phyloP scores from a whole-genome alignment of 1,284 basidiomycete species.

The Marasmius sp. region DNA sequence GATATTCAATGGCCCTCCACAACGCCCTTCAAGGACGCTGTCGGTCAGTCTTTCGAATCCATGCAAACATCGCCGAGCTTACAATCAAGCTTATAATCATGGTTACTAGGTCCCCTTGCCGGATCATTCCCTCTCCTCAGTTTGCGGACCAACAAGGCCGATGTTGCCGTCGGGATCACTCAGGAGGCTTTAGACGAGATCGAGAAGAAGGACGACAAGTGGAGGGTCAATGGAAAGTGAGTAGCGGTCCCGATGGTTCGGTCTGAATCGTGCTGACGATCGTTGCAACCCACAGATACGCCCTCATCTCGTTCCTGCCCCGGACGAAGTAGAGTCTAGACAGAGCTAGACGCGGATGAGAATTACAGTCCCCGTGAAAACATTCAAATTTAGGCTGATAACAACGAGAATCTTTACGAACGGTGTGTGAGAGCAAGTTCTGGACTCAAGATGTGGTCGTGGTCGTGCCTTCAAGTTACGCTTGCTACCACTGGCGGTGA shows the following conservation, averaged over 20 bases:
- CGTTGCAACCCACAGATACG: slow-evolving; percentile 35
- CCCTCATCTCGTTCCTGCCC: slow-evolving; percentile 43
- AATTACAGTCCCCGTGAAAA: background rate
- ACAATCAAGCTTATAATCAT: slow-evolving; percentile 1
- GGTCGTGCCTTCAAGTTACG: no score
- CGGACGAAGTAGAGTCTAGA: background rate
- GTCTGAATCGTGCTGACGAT: background rate
- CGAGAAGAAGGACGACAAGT: slow-evolving; percentile 69
- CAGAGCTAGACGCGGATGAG: background rate
- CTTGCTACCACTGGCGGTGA: no score
- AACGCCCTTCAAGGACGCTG: slow-evolving; percentile 75
- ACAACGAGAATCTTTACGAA: background rate
- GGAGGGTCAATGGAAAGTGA: slow-evolving; percentile 82
- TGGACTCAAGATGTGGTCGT: no score
- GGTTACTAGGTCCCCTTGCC: slow-evolving; percentile 64
- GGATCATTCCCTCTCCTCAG: slow-evolving; percentile 83
- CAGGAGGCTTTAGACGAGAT: slow-evolving; percentile 64
- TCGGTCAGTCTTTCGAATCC: slow-evolving; percentile 52
- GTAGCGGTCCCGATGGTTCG: slow-evolving; percentile 25
- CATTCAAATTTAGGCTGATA: background rate
- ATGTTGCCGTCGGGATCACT: slow-evolving; percentile 84
- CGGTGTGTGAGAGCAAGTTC: no score
- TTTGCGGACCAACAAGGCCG: slow-evolving; percentile 93
- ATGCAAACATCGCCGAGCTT: background rate
- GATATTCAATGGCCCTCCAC: slow-evolving; percentile 88